These are phyloP conservation scores for Smittium culicis DNA, from an alignment of 371 early-diverging fungal species.

Conservation along the genomic window DNA sequence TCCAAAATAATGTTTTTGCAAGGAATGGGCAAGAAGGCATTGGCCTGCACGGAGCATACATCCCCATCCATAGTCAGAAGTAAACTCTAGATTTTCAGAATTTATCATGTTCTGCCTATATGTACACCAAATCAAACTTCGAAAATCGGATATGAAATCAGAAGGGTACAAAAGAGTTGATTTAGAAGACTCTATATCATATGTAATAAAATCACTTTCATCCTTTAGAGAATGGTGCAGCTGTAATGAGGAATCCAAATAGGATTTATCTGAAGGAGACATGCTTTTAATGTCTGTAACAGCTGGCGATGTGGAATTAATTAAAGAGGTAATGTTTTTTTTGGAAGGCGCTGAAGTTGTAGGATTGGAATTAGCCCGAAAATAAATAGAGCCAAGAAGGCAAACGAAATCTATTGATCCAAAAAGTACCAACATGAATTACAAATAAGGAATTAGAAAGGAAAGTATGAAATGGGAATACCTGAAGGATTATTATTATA, in stretches of 20 bases:
- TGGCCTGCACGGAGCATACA: conserved; percentile 96
- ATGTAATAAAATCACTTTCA: not conserved
- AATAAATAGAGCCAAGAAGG: not conserved
- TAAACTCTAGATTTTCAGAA: conserved; percentile 62
- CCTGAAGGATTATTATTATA: not conserved
- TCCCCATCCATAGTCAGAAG: conserved; percentile 87
- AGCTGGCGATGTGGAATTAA: too few relatives aligned
- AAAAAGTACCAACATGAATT: too few relatives aligned
- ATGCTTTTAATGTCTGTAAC: too few relatives aligned
- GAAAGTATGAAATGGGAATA: not conserved
- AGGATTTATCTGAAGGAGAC: too few relatives aligned
- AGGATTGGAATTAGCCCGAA: not conserved
- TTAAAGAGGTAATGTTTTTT: too few relatives aligned
- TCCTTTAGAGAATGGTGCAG: not conserved
- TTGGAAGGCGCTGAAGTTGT: not conserved
- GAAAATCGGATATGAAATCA: conserved; percentile 53
- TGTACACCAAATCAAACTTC: conserved; percentile 76
- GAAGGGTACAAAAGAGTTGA: too few relatives aligned
- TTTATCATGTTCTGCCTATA: conserved; percentile 78
- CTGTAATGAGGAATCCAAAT: not conserved
- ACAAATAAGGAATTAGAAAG: too few relatives aligned
- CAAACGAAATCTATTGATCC: not conserved
- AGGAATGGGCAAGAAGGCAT: conserved; percentile 73
- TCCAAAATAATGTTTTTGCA: conserved; percentile 53
- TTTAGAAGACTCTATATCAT: too few relatives aligned